A percentile compares a stretch with the other conserved stretches of the same genome.
These are phyloP conservation scores for Penicillium paradoxum DNA, from an alignment of 495 filamentous ascomycete species.

Conservation along the genomic window DNA sequence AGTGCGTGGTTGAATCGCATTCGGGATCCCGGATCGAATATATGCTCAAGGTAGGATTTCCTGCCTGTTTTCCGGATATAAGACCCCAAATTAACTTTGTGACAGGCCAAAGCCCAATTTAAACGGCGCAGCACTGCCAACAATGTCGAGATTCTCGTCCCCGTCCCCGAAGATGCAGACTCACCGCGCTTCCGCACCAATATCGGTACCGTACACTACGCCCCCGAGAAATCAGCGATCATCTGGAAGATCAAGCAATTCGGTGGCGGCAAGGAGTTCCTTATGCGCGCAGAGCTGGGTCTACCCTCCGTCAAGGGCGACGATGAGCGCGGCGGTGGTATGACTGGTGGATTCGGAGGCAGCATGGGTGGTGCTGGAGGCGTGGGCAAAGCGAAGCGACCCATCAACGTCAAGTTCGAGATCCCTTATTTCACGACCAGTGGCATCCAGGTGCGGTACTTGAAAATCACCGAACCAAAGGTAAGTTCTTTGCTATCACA, in stretches of 20 bases:
- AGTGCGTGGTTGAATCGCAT: constrained; percentile 94
- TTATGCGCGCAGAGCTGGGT: constrained; percentile 98
- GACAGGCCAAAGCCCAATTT: constrained; percentile 88
- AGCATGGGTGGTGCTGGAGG: constrained; percentile 72
- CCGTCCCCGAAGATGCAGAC: constrained; percentile 96
- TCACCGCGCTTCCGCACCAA: constrained; percentile 96
- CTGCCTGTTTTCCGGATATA: neutral
- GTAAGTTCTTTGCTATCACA: constrained; percentile 44
- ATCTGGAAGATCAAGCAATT: constrained; percentile 99
- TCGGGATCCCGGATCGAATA: constrained; percentile 94
- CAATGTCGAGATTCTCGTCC: constrained; percentile 97
- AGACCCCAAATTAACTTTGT: constrained; percentile 1
- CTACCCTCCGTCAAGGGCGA: constrained; percentile 93
- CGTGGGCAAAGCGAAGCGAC: constrained; percentile 81
- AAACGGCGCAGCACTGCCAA: constrained; percentile 97
- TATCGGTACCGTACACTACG: constrained; percentile 97
- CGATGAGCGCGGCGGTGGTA: constrained; percentile 90
- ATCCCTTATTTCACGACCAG: constrained; percentile 99
- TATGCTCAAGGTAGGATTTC: constrained; percentile 73
- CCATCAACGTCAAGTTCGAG: constrained; percentile 98
- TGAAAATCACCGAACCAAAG: constrained; percentile 99
- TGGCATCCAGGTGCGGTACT: constrained; percentile 94
- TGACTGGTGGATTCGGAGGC: constrained; percentile 95
- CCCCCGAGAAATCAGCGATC: constrained; percentile 94
- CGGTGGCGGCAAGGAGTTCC: constrained; percentile 94